Evolutionary conservation across 2,329 filamentous ascomycete genomes (phyloP), one percentile per base, ranked within the genome.

Genomic region (Fusarium temperatum): DNA sequence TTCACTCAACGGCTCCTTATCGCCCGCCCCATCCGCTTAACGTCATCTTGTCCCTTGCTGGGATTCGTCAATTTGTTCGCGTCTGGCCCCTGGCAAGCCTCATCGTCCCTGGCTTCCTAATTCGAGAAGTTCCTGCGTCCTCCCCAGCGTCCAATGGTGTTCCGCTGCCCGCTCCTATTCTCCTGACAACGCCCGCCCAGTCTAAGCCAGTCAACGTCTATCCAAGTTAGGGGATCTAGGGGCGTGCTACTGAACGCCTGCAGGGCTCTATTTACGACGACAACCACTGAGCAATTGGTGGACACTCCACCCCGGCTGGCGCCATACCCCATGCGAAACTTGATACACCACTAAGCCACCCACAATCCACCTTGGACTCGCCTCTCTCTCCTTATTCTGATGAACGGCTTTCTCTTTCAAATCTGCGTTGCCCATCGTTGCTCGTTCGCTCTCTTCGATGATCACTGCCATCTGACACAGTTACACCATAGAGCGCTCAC

Each of bases 381-480:
- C 72, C 50, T 73, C 76, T 74, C 45, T 69, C 75, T 70, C 77
- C 75, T 76, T 77, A 77, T 71, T 75, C 72, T 72, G 84, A 88
- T 88, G 87, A 86, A 83, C 78, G 82, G 81, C 77, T 84, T 83
- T 78, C 82, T 87, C 70, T 78, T 87, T 66, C 81, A 83, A 79
- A 81, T 86, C 73, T 88, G 86, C 79, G 83, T 84, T 78, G 80
- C 83, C 75, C 84, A 85, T 80, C 83, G 84, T 77, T 85, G 81
- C 78, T 84, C 84, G 76, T 82, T 81, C 80, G 77, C 83, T 80
- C 81, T 87, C 78, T 81, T 85, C 73, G 78, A 86, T 82, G 83
- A 87, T 74, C 81, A 83, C 68, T 81, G 81, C 74, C 83, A 83
- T 72, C 78, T 85, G 74, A 82, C 81, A 68, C 82, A 79, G 72